These are phyloP conservation scores for Azolla pinnata DNA, from an alignment of 75 land plant species.

Conservation along the genomic window DNA sequence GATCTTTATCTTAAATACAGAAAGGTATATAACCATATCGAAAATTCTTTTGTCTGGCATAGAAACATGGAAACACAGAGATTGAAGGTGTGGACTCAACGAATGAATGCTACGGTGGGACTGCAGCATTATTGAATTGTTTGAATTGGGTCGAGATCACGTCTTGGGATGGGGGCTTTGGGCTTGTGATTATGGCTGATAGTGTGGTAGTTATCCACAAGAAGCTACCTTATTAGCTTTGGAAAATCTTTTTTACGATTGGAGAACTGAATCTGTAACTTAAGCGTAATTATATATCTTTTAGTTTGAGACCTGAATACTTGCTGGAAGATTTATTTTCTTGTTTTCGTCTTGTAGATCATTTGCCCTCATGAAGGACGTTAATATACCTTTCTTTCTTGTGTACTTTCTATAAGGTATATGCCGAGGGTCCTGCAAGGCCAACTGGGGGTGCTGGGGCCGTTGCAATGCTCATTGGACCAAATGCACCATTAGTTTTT, in stretches of 20 bases:
- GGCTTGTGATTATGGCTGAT: slow-evolving; percentile 96
- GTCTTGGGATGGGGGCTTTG: slow-evolving; percentile 97
- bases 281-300: too few species aligned
- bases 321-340: neutral
- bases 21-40: neutral
- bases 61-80: slow-evolving; percentile 83
- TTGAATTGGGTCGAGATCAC: slow-evolving; percentile 95
- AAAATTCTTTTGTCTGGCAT: slow-evolving; percentile 9
- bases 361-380: too few species aligned
- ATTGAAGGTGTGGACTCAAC: slow-evolving; percentile 97
- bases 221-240: too few species aligned
- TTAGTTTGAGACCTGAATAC: too few species aligned
- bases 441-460: slow-evolving; percentile 99
- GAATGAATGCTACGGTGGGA: slow-evolving; percentile 99
- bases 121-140: slow-evolving; percentile 93
- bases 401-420: too few species aligned
- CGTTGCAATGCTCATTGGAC: slow-evolving; percentile 97
- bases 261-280: too few species aligned
- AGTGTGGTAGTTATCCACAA: slow-evolving; percentile 98
- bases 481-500: slow-evolving; percentile 80
- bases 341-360: too few species aligned
- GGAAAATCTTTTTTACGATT: too few species aligned
- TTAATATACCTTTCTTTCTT: too few species aligned
- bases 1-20: neutral
- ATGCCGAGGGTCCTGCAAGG: slow-evolving; percentile 98